Base-by-base conservation (phyloP, 345 rosid genomes). In the Salix purpurea region DNA sequence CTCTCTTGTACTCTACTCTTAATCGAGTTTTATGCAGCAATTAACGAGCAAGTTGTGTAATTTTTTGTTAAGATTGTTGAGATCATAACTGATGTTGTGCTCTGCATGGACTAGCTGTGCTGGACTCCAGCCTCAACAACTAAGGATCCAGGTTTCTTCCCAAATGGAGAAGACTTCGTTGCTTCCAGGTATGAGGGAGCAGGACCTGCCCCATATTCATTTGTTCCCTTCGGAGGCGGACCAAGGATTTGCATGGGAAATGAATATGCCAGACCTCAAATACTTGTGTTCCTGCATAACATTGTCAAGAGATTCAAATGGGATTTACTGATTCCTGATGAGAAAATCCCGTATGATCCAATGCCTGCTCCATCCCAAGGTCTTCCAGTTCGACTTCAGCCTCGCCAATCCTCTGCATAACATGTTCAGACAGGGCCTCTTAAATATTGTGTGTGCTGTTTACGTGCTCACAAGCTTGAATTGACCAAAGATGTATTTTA, bases 161-260 rank as follows among this genome's bases (percentile, higher is more conserved):
- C 65, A 18, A 62, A 44, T 4, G 54, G 80, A 19, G 74, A 70
- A 19, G 39, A 12, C 12, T 83, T 83, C 15, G 85, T 76, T 34
- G 78, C 32, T 48, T 78, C 85, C 2, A 79, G 85, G 50, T 83
- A 78, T 10, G 85, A 76, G 28, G 79, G 79, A 32, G 68, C 71
- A 0, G 77, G 85, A 7, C 83, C 82, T 1, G 39, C 37, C 1
- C 82, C 78, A 9, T 76, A 60, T 39, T 78, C 79, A 4, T 82
- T 68, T 26, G 79, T 75, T 40, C 85, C 85, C 1, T 82, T 82
- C 16, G 84, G 84, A 56, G 84, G 81, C 13, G 84, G 84, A 6
- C 78, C 78, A 4, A 74, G 84, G 39, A 76, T 78, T 62, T 83
- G 85, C 72, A 23, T 76, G 23, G 85, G 85, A 23, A 39, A 62